phyloP scores from a whole-genome alignment of 495 filamentous ascomycete genomes.

The Penicillium subrubescens region DNA sequence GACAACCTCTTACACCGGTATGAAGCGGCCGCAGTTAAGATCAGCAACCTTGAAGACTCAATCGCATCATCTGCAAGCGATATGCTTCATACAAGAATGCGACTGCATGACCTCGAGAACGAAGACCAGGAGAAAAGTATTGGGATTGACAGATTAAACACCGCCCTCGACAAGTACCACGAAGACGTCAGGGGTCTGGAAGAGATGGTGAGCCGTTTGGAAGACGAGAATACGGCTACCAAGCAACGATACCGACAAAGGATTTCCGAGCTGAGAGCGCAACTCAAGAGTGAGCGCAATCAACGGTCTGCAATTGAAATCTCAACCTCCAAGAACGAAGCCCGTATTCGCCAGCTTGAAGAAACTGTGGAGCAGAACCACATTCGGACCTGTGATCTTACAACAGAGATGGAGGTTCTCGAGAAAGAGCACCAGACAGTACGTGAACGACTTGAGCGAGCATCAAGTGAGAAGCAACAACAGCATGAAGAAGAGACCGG shows the following conservation, averaged over 20 bases:
- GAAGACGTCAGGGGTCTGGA: conserved; percentile 66
- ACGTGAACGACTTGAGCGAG: conserved; percentile 31
- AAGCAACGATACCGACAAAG: conserved; percentile 34
- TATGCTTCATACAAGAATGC: conserved; percentile 46
- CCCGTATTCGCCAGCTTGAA: conserved; percentile 46
- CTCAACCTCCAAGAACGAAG: conserved; percentile 34
- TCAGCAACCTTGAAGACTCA: conserved; percentile 52
- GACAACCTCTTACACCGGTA: conserved; percentile 41
- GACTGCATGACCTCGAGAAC: conserved; percentile 50
- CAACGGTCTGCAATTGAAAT: conserved; percentile 41
- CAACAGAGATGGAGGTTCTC: conserved; percentile 32
- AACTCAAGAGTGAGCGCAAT: conserved; percentile 38
- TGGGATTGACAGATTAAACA: conserved; percentile 60
- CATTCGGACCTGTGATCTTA: conserved; percentile 41
- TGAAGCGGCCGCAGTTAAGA: conserved; percentile 44
- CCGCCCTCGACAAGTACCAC: conserved; percentile 63
- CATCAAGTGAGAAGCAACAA: conserved; percentile 31
- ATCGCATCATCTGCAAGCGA: conserved; percentile 59
- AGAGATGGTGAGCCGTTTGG: conserved; percentile 58
- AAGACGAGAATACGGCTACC: conserved; percentile 50
- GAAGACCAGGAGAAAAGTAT: conserved; percentile 59
- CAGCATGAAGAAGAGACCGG: conserved; percentile 48
- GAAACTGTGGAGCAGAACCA: conserved; percentile 36
- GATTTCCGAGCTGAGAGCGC: conserved; percentile 44
- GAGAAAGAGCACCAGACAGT: conserved; percentile 35